Percentiles rank a stretch among this genome's conserved stretches.
Evolutionary conservation across 768 basidiomycete species (phyloP).

Genomic region (Pleurotus giganteus): DNA sequence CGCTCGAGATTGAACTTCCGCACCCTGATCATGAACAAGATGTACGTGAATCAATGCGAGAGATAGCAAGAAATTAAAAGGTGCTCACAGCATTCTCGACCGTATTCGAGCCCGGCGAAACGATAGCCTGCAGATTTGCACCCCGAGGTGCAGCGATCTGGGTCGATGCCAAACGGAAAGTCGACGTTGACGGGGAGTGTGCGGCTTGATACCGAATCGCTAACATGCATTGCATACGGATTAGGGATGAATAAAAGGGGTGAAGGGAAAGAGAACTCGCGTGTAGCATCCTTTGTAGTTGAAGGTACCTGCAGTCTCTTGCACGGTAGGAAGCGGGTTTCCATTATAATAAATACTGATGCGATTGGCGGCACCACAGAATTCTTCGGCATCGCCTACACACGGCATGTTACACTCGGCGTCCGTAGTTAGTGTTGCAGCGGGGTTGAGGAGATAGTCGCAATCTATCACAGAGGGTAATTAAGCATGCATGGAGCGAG

Average conservation of each 20-base stretch:
- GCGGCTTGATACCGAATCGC: slow-evolving; percentile 1
- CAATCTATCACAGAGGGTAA: not conserved
- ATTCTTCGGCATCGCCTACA: not conserved
- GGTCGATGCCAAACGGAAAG: slow-evolving; percentile 3
- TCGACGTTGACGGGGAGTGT: not conserved
- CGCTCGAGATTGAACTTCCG: not conserved
- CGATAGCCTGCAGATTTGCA: not conserved
- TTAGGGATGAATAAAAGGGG: not conserved
- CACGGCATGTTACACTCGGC: slow-evolving; percentile 7
- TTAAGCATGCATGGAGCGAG: too few species aligned
- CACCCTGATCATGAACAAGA: not conserved
- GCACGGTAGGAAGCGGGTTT: not conserved
- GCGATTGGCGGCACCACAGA: slow-evolving; percentile 2
- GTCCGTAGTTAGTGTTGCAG: not conserved
- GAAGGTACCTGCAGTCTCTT: not conserved
- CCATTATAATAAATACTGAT: slow-evolving; percentile 9
- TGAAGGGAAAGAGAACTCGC: not conserved
- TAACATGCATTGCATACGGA: not conserved
- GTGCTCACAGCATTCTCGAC: slow-evolving; percentile 1
- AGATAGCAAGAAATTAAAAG: not conserved
- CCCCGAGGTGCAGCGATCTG: slow-evolving; percentile 5
- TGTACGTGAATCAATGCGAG: not conserved
- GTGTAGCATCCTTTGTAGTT: slow-evolving; percentile 1
- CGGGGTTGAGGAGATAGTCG: slow-evolving; percentile 2
- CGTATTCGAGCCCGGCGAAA: slow-evolving; percentile 5